Conservation (phyloP, 192 early-diverging fungal genomes). For the Coemansia sp. region DNA sequence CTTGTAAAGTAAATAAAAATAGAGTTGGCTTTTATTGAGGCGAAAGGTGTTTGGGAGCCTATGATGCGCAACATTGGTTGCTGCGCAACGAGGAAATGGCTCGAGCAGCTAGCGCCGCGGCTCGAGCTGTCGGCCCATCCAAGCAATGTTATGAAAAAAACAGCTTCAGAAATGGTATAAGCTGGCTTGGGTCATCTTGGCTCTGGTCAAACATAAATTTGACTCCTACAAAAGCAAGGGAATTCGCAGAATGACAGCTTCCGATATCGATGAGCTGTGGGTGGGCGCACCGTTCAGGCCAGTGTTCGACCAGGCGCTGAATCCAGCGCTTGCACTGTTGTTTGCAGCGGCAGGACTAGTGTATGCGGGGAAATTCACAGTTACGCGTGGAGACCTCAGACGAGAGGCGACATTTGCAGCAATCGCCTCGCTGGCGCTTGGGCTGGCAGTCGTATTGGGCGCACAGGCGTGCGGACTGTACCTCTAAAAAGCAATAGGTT, state of each 20-base stretch:
- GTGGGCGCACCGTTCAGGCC: constrained; percentile 31
- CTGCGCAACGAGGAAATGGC: constrained; percentile 8
- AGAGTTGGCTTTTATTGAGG: background rate
- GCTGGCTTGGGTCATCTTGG: too few relatives aligned
- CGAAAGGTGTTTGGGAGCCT: background rate
- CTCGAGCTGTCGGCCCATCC: too few relatives aligned
- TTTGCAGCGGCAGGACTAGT: constrained; percentile 32
- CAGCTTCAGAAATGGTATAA: too few relatives aligned
- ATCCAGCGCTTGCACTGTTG: constrained; percentile 30
- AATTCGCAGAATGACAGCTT: constrained; percentile 8
- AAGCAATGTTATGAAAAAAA: too few relatives aligned
- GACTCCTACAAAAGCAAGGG: too few relatives aligned
- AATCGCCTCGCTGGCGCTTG: constrained; percentile 35
- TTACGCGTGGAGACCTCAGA: constrained; percentile 22
- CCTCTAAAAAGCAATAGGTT: constrained; percentile 12
- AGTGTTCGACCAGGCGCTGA: constrained; percentile 24
- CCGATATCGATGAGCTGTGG: constrained; percentile 34
- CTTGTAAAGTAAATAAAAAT: background rate
- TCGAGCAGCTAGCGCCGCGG: too few relatives aligned
- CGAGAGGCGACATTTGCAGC: constrained; percentile 32
- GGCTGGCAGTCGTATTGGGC: constrained; percentile 36
- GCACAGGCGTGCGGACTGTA: constrained; percentile 40
- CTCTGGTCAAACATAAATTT: too few relatives aligned
- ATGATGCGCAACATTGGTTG: background rate
- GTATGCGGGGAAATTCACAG: constrained; percentile 36